phyloP scores from a whole-genome alignment of 2,329 filamentous ascomycete species.

The Xylaria hypoxylon region DNA sequence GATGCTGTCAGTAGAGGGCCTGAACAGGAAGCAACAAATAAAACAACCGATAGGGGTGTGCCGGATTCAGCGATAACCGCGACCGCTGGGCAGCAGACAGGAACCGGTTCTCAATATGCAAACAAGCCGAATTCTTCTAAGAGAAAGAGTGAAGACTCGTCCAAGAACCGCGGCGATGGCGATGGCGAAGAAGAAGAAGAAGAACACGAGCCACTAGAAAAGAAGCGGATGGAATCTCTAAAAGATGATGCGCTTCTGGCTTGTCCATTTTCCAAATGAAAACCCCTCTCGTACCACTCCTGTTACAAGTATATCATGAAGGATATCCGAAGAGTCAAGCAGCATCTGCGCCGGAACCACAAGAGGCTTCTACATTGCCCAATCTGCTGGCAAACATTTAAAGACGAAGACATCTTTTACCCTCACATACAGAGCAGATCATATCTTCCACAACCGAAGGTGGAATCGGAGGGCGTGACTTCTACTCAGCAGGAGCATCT shows the following conservation, averaged over 20 bases:
- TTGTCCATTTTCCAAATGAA: conserved; percentile 41
- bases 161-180: not conserved
- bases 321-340: conserved; percentile 39
- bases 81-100: not conserved
- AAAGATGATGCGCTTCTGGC: conserved; percentile 24
- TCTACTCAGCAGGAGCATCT: conserved; percentile 29
- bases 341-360: conserved; percentile 39
- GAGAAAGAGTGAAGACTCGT: not conserved
- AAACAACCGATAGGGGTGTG: not conserved
- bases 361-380: conserved; percentile 35
- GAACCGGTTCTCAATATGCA: too few species aligned
- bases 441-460: conserved; percentile 7
- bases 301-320: conserved; percentile 38
- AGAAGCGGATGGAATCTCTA: not conserved
- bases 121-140: conserved; percentile 3
- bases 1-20: not conserved
- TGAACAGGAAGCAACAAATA: not conserved
- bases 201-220: not conserved
- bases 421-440: conserved; percentile 26
- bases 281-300: conserved; percentile 34
- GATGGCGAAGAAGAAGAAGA: conserved; percentile 11
- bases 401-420: conserved; percentile 23
- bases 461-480: conserved; percentile 22
- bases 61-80: not conserved
- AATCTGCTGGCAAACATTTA: conserved; percentile 34